phyloP scores from a whole-genome alignment of 2,329 filamentous ascomycete species.

The Diaporthe eres region DNA sequence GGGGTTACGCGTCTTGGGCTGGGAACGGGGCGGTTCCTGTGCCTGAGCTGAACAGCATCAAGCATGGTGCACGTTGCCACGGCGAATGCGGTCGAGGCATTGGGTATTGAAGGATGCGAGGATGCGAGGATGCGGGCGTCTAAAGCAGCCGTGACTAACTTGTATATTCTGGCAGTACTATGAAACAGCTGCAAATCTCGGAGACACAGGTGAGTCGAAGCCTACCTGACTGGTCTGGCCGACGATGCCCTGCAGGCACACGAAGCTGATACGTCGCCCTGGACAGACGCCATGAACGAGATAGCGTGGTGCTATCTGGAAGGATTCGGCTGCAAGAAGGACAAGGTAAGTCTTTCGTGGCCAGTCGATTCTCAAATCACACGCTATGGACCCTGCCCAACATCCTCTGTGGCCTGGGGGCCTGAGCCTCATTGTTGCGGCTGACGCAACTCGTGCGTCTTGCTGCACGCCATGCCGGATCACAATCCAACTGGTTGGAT shows the following conservation, averaged over 20 bases:
- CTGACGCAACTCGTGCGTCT: neutral
- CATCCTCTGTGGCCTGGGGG: neutral
- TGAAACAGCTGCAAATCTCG: conserved; percentile 95
- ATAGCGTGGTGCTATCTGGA: conserved; percentile 95
- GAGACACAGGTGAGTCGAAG: conserved; percentile 78
- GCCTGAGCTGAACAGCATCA: neutral
- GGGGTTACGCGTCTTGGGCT: neutral
- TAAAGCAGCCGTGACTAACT: conserved; percentile 31
- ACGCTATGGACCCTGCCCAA: neutral
- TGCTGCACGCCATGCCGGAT: neutral
- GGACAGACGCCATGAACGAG: conserved; percentile 94
- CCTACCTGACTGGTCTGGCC: conserved; percentile 1
- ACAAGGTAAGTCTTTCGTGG: conserved; percentile 81
- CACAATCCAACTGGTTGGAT: conserved; percentile 1
- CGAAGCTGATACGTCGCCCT: conserved; percentile 49
- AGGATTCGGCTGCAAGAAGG: conserved; percentile 97
- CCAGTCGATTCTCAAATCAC: neutral
- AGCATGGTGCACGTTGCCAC: neutral
- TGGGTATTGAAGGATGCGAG: neutral
- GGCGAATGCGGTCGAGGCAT: neutral
- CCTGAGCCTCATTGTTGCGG: conserved; percentile 33
- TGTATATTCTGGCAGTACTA: conserved; percentile 77
- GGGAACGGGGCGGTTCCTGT: neutral
- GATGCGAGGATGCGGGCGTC: neutral
- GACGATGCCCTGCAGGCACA: conserved; percentile 35